These are phyloP conservation scores for Canna indica DNA, from an alignment of 176 grass and related monocot species.

Conservation along the genomic window DNA sequence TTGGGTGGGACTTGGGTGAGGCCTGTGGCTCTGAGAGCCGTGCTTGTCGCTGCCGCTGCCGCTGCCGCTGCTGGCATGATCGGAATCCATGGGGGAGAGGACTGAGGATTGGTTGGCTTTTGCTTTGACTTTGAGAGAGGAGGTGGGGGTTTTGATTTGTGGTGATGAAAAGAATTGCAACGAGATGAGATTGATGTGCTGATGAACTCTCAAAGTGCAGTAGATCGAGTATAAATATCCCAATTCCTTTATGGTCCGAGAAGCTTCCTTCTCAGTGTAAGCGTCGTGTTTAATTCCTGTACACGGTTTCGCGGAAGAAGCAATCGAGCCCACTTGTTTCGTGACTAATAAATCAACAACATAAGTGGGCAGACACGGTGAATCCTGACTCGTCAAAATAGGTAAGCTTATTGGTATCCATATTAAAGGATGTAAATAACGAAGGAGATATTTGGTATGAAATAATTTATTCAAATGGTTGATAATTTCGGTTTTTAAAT, in stretches of 20 bases:
- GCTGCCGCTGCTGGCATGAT: constrained; percentile 28
- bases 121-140: neutral
- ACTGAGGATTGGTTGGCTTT: neutral
- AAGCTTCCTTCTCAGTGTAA: neutral
- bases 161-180: neutral
- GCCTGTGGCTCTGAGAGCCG: constrained; percentile 22
- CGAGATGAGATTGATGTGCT: no score
- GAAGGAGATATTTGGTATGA: no score
- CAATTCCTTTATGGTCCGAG: neutral
- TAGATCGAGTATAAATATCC: neutral
- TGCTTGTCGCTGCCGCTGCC: constrained; percentile 28
- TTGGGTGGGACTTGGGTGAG: constrained; percentile 29
- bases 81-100: constrained; percentile 4
- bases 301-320: neutral
- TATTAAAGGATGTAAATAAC: no score
- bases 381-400: no score
- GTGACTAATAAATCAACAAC: no score
- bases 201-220: no score
- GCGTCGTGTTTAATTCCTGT: neutral
- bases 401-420: no score
- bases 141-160: neutral
- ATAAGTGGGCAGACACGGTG: no score
- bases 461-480: no score
- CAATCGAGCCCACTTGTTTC: neutral
- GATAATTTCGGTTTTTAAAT: no score